Evolutionary conservation across 805 yeast genomes (phyloP), one percentile per base, ranked within the genome.

Genomic region (Kockiozyma suomiensis): DNA sequence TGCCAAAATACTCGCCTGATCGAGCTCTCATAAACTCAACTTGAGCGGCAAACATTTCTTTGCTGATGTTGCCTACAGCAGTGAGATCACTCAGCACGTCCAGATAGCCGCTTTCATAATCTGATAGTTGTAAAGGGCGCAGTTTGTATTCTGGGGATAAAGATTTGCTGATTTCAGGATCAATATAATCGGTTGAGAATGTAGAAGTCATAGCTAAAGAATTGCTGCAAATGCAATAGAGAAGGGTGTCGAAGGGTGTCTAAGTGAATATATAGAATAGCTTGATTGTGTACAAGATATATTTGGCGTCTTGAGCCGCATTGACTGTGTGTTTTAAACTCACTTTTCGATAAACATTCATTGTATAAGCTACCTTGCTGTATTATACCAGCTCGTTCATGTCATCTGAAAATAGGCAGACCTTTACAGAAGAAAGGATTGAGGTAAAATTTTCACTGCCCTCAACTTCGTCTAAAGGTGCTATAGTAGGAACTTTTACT

Each of bases 61-160:
- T 62, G 1, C 85, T 70, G 32, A 94, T 80, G 4, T 82, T 79
- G 0, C 98, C 99, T 3, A 94, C 97, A 0, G 88, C 83, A 10
- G 98, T 94, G 64, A 93, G 78, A 2, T 82, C 88, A 12, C 78
- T 73, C 48, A 94, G 76, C 0, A 89, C 84, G 32, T 81, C 81
- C 26, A 87, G 75, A 7, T 85, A 86, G 12, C 87, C 85, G n/a
- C 82, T 81, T 37, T 75, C 72, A 71, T 79, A 85, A 73, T 92
- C 97, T 0, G 76, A 67, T 6, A 72, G 65, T 56, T 76, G 73
- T 25, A 88, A 72, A 28, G 84, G 78, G 68, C 97, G 81, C 54
- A 91, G 76, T 0, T 75, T 72, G 75, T 88, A 91, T n/a, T 73
- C 76, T n/a, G 92, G 91, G 37, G 35, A 58, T 12, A 63, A 51